Evolutionary conservation across 2,329 filamentous ascomycete species (phyloP), one percentile per base, ranked within the genome.

Genomic region (Penicillium olsonii): DNA sequence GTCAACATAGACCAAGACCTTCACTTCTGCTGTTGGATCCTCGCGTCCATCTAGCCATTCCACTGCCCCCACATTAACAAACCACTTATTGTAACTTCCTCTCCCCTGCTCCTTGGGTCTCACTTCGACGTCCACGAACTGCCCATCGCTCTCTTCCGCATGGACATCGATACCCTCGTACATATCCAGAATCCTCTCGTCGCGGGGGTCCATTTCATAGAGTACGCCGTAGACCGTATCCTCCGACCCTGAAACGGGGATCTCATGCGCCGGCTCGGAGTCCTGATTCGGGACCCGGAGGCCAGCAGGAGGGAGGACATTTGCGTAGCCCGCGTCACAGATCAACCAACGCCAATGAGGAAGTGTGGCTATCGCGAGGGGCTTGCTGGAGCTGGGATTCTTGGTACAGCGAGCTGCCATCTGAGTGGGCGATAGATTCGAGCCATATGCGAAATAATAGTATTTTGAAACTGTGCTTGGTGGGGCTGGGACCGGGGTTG

Each of bases 371-470:
- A 75, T 65, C 14, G 68, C 72, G 1, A 74, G 55, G 1, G 72
- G 72, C 9, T 57, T 61, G 4, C 62, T 61, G 12, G 71, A 74
- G 14, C 51, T 22, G 1, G 71, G 68, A 38, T 66, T 56, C 35
- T 61, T 47, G n/a, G 42, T 57, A 49, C 72, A 72, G 40, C 72
- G 70, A 11, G 62, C 42, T 33, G 56, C 55, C 72, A 75, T 75
- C 42, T 75, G 72, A 3, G 62, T 66, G 19, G 67, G 64, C 4
- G 72, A 75, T 22, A 75, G 68, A 47, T 75, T 75, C 35, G 71
- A 74, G 42, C 72, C 72, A 50, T 71, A 75, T 44, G 72, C 72
- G 50, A 75, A 74, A 56, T 75, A 75, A 56, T 73, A 67, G 27
- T 67, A 61, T 47, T 60, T 61, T 41, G 22, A 15, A 48, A 44